Evolutionary conservation across 2,329 filamentous ascomycete genomes (phyloP).

Genomic region (Talaromyces sp.): DNA sequence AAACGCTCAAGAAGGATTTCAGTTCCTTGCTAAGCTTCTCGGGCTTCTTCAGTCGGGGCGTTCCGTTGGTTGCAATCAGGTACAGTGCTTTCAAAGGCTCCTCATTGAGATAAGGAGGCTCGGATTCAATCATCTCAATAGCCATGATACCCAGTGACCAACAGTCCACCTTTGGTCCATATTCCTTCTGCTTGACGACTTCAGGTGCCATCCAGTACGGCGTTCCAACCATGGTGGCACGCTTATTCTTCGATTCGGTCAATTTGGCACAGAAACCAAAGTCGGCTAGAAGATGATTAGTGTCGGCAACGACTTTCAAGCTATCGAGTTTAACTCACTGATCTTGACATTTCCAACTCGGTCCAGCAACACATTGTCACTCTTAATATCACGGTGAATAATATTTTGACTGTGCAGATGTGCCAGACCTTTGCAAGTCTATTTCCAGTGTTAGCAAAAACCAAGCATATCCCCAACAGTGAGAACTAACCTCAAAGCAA

Average conservation of each 20-base stretch:
- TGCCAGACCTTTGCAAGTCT: conserved; percentile 93
- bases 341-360: conserved; percentile 96
- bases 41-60: conserved; percentile 93
- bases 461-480: neutral
- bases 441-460: conserved; percentile 10
- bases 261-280: conserved; percentile 99
- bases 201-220: conserved; percentile 99
- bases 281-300: conserved; percentile 59
- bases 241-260: conserved; percentile 92
- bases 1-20: conserved; percentile 94
- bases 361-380: conserved; percentile 93
- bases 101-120: conserved; percentile 96
- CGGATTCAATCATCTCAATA: conserved; percentile 99
- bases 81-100: conserved; percentile 96
- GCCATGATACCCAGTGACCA: conserved; percentile 99
- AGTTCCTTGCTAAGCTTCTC: conserved; percentile 97
- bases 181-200: conserved; percentile 99
- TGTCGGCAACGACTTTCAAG: neutral
- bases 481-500: conserved; percentile 73
- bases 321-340: conserved; percentile 56
- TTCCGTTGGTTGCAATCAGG: conserved; percentile 96
- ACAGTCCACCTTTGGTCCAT: conserved; percentile 96
- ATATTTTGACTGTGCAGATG: conserved; percentile 95
- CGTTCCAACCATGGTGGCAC: conserved; percentile 97
- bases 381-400: conserved; percentile 99